Base-by-base conservation (phyloP, 2,329 filamentous ascomycete species). In the Geosmithia putterillii region DNA sequence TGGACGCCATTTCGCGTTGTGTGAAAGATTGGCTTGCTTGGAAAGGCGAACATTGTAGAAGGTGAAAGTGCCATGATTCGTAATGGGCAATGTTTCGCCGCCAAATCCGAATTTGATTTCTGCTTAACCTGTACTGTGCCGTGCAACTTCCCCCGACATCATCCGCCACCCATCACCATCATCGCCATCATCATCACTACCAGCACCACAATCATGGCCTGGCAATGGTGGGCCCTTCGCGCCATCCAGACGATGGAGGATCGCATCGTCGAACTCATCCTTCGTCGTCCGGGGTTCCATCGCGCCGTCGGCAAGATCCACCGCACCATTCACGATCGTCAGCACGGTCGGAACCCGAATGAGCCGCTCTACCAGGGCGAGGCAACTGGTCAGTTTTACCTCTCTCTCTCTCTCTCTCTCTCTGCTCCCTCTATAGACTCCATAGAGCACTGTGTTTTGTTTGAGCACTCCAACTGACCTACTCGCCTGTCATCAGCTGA, bases 261-360 rank as follows among this genome's bases (percentile, higher is more conserved):
- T 18, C 35, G 41, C 36, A 60, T 44, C 10, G 35, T 21, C 4
- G 12, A 12, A 8, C 4, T 17, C 67, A 68, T 76, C 44, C 67
- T 76, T 15, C 61, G 63, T 20, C 70, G 64, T 15, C 71, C 70
- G 1, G 58, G 60, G 8, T 76, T 75, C 52, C 72, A 76, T 47
- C 65, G 65, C 47, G 64, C 63, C 3, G 73, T 76, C 35, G 67
- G 68, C 7, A 62, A 65, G n/a, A 69, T 76, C 28, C 72, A 76
- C 46, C 63, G 64, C 14, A 60, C 55, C 3, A 63, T 76, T 34
- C 57, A 76, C 50, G 70, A 75, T 47, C 54, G 58, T 17, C 62
- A 64, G 38, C 48, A 75, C 47, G 73, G 73, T 9, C 64, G 69
- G 20, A 61, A 71, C 43, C 71, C 72, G 0, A 59, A 66, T 48